Base-by-base conservation (phyloP, 2,329 filamentous ascomycete genomes). In the Alternaria gaisen region DNA sequence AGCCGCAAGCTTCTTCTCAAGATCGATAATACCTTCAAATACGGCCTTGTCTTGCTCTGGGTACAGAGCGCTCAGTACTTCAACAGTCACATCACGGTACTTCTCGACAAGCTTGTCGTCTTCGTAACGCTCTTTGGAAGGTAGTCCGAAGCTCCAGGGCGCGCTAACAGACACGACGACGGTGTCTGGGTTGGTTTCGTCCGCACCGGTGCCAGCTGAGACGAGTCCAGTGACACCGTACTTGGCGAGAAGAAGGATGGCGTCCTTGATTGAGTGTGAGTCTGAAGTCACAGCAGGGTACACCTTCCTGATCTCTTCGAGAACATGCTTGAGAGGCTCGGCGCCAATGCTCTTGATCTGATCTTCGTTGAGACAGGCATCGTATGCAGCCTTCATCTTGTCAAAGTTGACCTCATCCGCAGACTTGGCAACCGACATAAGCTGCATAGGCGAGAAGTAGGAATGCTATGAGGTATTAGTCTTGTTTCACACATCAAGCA, bases 321-420 rank as follows among this genome's bases (percentile, higher is more conserved):
- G 78, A 10, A 91, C 76, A 5, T 83, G 74, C 18, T 83, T 73
- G 41, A 93, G 74, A 3, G 89, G 89, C 59, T 82, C 74, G 6
- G 84, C 79, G 2, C 88, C 90, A 11, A 82, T 72, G 43, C 83
- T 76, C 64, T 85, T 83, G 51, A 91, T 84, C 10, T 80, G 77
- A 8, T 84, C 80, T 71, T 89, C 85, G 67, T 92, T 83, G 75
- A 90, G 84, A 71, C 90, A 93, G 34, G 89, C 85, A 62, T 86
- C 79, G 69, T 91, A 92, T 0, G 84, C 86, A 46, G 83, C 77
- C 73, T 90, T 86, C 71, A 92, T 79, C 75, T 90, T 89, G 61
- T 86, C 78, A 70, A 91, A 91, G 71, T 91, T 92, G 30, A 84
- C 76, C 69, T 86, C 81, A 58, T 90, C 87, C 1, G 81, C 79